Base-by-base conservation (phyloP, 805 yeast species). In the Candida sanyiensis region DNA sequence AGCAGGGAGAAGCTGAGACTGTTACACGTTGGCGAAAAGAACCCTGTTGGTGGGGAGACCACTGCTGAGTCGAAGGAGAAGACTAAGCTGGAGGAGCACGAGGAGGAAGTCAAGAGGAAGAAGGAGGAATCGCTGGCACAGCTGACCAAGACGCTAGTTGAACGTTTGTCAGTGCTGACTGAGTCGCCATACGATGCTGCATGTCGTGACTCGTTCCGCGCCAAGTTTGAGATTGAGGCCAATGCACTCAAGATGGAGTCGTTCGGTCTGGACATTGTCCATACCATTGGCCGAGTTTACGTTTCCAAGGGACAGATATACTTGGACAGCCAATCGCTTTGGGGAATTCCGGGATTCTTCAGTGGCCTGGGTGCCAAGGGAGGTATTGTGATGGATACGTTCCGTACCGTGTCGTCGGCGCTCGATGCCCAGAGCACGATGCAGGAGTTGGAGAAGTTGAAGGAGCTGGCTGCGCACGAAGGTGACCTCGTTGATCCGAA, bases 161-260 rank as follows among this genome's bases (percentile, higher is more conserved):
- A 72, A 39, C 64, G 73, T 45, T 46, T 89, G 23, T 64, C 75
- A 7, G 66, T 73, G 9, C 56, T 75, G 51, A 72, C 80, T 2
- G 84, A 80, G 51, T 76, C 88, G n/a, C 72, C 69, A 22, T 72
- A 73, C 50, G 79, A 76, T 37, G 66, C 64, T 0, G 85, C 77
- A 23, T 79, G 88, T 28, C 68, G 81, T 37, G 58, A 60, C 6
- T 70, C 82, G 0, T 90, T 87, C 58, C 63, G 70, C 43, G 69
- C 68, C 40, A 81, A 83, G 57, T 71, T 84, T 49, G 70, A 69
- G 45, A 77, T 80, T 52, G 97, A 93, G 59, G 95, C 95, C 12
- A 93, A 89, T 55, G 67, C 78, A 21, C 66, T 84, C 47, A 83
- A 83, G 50, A 74, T 81, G 77, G 93, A 84, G 58, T 82, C 90